Evolutionary conservation across 208 protist species (phyloP).

Genomic region (Novymonas esmeraldas): DNA sequence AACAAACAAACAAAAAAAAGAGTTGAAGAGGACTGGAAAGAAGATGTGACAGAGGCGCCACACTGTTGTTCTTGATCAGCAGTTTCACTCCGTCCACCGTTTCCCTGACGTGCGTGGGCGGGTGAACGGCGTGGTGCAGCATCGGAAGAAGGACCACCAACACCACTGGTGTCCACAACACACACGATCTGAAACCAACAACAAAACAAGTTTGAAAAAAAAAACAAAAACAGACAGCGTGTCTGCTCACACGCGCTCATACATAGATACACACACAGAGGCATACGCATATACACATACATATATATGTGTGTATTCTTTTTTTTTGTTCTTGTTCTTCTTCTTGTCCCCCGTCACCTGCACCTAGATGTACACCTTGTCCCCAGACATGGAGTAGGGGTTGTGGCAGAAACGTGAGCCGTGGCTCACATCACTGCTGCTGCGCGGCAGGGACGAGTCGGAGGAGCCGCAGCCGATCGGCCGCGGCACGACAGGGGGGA

Average conservation of each 20-base stretch:
- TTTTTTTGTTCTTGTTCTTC: too few relatives aligned
- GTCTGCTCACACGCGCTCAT: background rate
- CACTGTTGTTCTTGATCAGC: too few relatives aligned
- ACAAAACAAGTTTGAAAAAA: too few relatives aligned
- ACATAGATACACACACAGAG: background rate
- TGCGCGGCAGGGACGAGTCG: conserved; percentile 17
- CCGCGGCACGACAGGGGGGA: background rate
- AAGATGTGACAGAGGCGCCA: too few relatives aligned
- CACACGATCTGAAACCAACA: too few relatives aligned
- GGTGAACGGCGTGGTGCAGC: too few relatives aligned
- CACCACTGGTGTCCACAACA: too few relatives aligned
- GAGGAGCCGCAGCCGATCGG: conserved; percentile 17
- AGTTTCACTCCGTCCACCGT: too few relatives aligned
- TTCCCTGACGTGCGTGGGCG: too few relatives aligned
- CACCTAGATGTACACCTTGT: conserved; percentile 19
- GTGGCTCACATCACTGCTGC: conserved; percentile 14
- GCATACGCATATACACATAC: background rate
- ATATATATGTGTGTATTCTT: background rate
- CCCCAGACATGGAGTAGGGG: conserved; percentile 25
- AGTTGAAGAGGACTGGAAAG: background rate
- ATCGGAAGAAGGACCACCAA: too few relatives aligned
- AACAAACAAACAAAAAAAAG: background rate
- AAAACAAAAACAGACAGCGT: too few relatives aligned
- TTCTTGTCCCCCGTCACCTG: background rate
- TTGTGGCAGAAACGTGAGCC: conserved; percentile 33